A percentile compares a stretch with the other conserved stretches of the same genome.
Evolutionary conservation across 2,329 filamentous ascomycete genomes (phyloP).

Genomic region (Coniochaeta pulveracea): DNA sequence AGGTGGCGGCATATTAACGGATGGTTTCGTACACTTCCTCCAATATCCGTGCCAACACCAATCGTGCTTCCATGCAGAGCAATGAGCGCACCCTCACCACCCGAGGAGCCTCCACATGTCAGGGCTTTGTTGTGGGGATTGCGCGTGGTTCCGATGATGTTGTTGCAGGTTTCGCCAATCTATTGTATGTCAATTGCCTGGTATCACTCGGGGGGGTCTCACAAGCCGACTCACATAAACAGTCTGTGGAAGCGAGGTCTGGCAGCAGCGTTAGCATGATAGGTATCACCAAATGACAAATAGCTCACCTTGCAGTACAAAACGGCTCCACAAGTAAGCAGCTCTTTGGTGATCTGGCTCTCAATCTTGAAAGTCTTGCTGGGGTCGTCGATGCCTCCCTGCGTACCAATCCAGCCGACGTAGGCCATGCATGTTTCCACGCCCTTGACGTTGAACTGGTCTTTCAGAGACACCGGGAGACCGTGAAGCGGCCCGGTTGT

Average conservation of each 20-base stretch:
- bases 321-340: constrained; percentile 17
- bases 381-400: constrained; percentile 9
- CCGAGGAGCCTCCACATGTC: constrained; percentile 23
- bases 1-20: too few relatives aligned
- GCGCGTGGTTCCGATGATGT: constrained; percentile 21
- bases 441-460: constrained; percentile 29
- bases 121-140: constrained; percentile 22
- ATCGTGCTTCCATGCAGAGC: constrained; percentile 20
- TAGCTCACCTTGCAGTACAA: constrained; percentile 12
- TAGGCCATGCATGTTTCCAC: constrained; percentile 33
- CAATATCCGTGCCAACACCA: constrained; percentile 25
- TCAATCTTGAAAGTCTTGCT: constrained; percentile 9
- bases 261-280: background rate
- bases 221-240: constrained; percentile 8
- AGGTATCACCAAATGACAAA: background rate
- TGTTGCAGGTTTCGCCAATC: constrained; percentile 19
- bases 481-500: constrained; percentile 50
- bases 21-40: constrained; percentile 7
- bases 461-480: constrained; percentile 41
- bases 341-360: constrained; percentile 16
- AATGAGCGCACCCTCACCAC: constrained; percentile 24
- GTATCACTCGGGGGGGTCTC: background rate
- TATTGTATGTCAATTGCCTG: background rate
- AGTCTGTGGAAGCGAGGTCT: constrained; percentile 18
- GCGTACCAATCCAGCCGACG: constrained; percentile 17